Conservation (phyloP, 2,329 filamentous ascomycete species). For the Diaporthe citri region DNA sequence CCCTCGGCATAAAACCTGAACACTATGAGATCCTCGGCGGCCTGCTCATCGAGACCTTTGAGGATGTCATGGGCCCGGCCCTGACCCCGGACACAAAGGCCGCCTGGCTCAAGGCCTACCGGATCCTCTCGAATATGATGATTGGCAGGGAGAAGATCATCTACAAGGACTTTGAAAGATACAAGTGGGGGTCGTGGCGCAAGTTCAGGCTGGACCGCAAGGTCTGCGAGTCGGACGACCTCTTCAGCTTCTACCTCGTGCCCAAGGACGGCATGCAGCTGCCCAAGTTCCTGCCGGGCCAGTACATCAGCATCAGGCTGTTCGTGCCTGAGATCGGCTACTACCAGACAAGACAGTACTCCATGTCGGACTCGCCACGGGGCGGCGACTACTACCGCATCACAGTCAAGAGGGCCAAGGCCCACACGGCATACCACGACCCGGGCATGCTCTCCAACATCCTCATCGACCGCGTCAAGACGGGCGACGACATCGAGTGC, state of each 20-base stretch:
- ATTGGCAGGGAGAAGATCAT: constrained; percentile 71
- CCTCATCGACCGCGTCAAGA: constrained; percentile 69
- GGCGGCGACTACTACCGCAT: constrained; percentile 71
- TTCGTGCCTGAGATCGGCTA: constrained; percentile 67
- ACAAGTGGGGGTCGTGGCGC: constrained; percentile 73
- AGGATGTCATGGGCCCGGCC: constrained; percentile 70
- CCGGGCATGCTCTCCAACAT: constrained; percentile 75
- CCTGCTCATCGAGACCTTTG: constrained; percentile 74
- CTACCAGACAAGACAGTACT: constrained; percentile 76
- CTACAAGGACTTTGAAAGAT: constrained; percentile 63
- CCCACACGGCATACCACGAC: constrained; percentile 58
- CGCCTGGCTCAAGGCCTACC: constrained; percentile 77
- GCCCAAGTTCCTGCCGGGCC: constrained; percentile 73
- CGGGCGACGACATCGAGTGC: constrained; percentile 71
- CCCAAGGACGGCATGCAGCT: constrained; percentile 71
- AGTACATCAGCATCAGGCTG: constrained; percentile 74
- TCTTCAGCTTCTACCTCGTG: constrained; percentile 75
- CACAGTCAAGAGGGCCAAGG: constrained; percentile 73
- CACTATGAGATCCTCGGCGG: constrained; percentile 76
- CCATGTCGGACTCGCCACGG: constrained; percentile 72
- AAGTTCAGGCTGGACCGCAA: constrained; percentile 73
- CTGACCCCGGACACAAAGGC: constrained; percentile 72
- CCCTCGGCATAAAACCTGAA: constrained; percentile 72
- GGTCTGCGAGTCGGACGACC: constrained; percentile 72
- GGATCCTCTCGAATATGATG: constrained; percentile 76